A percentile compares a stretch with the other conserved stretches of the same genome.
phyloP scores from a whole-genome alignment of 1,284 basidiomycete species.

The Leccinum ponderosum region DNA sequence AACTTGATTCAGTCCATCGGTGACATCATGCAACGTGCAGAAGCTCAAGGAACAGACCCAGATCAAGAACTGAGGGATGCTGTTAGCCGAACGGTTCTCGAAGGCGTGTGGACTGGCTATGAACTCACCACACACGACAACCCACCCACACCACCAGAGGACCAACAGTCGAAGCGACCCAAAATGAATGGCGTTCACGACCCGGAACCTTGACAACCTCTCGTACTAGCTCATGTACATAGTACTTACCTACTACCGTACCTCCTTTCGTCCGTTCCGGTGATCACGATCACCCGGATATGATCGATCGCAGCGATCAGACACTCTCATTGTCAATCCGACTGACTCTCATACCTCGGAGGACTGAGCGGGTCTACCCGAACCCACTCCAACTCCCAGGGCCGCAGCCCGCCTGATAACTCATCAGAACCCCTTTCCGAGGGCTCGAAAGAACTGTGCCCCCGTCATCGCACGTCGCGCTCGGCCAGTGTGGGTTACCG shows the following conservation, averaged over 20 bases:
- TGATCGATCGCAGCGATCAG: slow-evolving; percentile 37
- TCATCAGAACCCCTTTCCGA: slow-evolving; percentile 13
- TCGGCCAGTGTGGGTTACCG: slow-evolving; percentile 2
- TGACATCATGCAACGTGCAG: slow-evolving; percentile 65
- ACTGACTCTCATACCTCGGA: slow-evolving; percentile 16
- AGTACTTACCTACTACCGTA: slow-evolving; percentile 7
- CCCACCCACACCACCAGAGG: slow-evolving; percentile 14
- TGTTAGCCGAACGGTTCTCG: slow-evolving; percentile 61
- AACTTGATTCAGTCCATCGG: slow-evolving; percentile 66
- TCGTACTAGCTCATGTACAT: not conserved
- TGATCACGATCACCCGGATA: slow-evolving; percentile 34
- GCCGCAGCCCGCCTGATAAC: slow-evolving; percentile 23
- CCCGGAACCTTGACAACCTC: not conserved
- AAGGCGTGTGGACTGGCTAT: slow-evolving; percentile 61
- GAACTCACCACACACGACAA: slow-evolving; percentile 40
- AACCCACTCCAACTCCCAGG: slow-evolving; percentile 26
- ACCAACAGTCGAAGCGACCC: slow-evolving; percentile 25
- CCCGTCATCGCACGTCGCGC: not conserved
- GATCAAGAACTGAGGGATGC: slow-evolving; percentile 57
- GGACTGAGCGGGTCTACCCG: slow-evolving; percentile 11
- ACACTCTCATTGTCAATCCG: slow-evolving; percentile 22
- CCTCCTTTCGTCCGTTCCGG: slow-evolving; percentile 27
- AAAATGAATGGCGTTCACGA: slow-evolving; percentile 25
- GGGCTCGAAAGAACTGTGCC: slow-evolving; percentile 13
- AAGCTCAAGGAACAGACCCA: slow-evolving; percentile 61